Base-by-base conservation (phyloP, 148 eudicot species). In the Suaeda aralocaspica region DNA sequence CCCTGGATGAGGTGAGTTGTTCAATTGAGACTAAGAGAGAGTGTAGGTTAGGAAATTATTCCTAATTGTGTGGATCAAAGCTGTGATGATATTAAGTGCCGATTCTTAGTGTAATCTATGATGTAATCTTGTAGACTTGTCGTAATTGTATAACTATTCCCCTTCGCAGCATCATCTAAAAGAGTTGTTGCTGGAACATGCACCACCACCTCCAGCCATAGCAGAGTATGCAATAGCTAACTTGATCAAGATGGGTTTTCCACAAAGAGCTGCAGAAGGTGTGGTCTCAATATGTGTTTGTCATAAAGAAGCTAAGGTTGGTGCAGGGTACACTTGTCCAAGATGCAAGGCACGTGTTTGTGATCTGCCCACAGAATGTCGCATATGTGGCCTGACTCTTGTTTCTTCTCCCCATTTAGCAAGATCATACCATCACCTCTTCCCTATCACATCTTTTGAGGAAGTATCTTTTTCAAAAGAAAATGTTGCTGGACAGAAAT, bases 371-470 rank as follows among this genome's bases (percentile, higher is more conserved):
- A 90, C 92, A 42, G 96, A 90, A 64, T 93, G 98, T 62, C 84
- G 88, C 57, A 89, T 93, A 62, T 93, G 98, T 76, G 98, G 98
- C 22, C 79, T 93, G 79, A 93, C 98, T 52, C 98, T 93, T 28
- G 95, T 93, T 78, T 93, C 98, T 78, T 93, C 98, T 19, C 98
- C 98, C 51, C 98, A 93, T 83, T 73, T 93, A 76, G 98, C 98
- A 34, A 80, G 98, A 68, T 93, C 98, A 18, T 93, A 87, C 78
- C 98, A 93, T 75, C 98, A 93, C 77, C 83, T 93, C 64, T 93
- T 93, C 74, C 98, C 98, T 28, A 83, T 93, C 74, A 79, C 95
- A 52, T 92, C 91, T 0, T 93, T 90, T 73, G 87, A 90, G 46
- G 98, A 93, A 71, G 91, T 90, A 48, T 61, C 90, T 56, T 83